These are phyloP conservation scores for Phaffomyces thermotolerans DNA, from an alignment of 805 yeast genomes.

Conservation along the genomic window DNA sequence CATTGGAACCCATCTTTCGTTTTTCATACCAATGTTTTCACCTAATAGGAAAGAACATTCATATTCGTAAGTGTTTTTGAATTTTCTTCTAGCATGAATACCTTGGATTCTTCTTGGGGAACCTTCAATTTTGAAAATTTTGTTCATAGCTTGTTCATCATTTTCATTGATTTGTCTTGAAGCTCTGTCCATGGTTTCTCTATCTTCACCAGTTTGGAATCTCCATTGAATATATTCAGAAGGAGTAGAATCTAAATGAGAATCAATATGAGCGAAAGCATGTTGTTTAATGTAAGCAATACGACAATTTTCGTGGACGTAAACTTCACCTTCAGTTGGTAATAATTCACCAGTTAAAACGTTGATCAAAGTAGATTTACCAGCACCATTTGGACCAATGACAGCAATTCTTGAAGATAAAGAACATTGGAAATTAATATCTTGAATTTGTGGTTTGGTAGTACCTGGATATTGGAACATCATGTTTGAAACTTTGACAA, in stretches of 20 bases:
- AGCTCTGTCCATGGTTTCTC: slow-evolving; percentile 99
- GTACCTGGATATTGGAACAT: slow-evolving; percentile 99
- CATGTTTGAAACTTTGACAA: slow-evolving; percentile 96
- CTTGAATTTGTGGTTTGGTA: slow-evolving; percentile 83
- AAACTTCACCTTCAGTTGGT: slow-evolving; percentile 98
- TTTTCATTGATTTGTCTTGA: slow-evolving; percentile 95
- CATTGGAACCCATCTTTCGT: slow-evolving; percentile 99
- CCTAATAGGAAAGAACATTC: slow-evolving; percentile 97
- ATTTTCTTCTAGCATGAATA: slow-evolving; percentile 96
- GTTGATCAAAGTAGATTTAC: slow-evolving; percentile 98
- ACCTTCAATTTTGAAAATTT: slow-evolving; percentile 98
- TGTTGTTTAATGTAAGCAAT: slow-evolving; percentile 99
- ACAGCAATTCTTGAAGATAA: slow-evolving; percentile 99
- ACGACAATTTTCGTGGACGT: slow-evolving; percentile 99
- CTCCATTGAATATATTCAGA: slow-evolving; percentile 99
- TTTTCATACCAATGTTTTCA: slow-evolving; percentile 98
- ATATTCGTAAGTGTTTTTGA: slow-evolving; percentile 99
- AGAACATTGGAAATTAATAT: slow-evolving; percentile 97
- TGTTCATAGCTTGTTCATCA: slow-evolving; percentile 98
- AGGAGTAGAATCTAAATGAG: slow-evolving; percentile 98
- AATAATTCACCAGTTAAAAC: slow-evolving; percentile 99
- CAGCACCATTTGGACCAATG: slow-evolving; percentile 99
- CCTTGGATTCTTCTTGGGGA: slow-evolving; percentile 95
- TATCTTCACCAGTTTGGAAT: slow-evolving; percentile 99
- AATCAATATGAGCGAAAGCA: slow-evolving; percentile 99